phyloP scores from a whole-genome alignment of 2,329 filamentous ascomycete genomes.

The Cladosporium sp. region DNA sequence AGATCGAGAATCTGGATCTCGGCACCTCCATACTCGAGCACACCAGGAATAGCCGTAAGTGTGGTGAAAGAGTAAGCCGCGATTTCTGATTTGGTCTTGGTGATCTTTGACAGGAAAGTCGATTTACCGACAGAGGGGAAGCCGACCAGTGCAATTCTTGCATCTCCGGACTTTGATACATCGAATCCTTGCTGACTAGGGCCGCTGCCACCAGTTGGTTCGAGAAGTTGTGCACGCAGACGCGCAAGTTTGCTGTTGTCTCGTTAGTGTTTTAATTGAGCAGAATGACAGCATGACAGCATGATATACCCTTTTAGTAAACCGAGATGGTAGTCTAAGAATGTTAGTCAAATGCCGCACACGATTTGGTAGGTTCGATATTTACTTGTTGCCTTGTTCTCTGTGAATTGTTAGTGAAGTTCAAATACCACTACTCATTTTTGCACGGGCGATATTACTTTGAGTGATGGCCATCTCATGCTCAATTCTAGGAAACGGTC shows the following conservation, averaged over 20 bases:
- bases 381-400: conserved; percentile 98
- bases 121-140: conserved; percentile 99
- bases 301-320: conserved; percentile 81
- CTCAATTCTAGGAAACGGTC: conserved; percentile 71
- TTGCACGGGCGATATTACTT: conserved; percentile 58
- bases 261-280: conserved; percentile 21
- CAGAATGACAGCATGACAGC: not conserved
- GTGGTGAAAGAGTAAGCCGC: conserved; percentile 97
- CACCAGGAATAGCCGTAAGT: conserved; percentile 92
- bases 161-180: conserved; percentile 94
- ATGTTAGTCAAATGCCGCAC: conserved; percentile 29
- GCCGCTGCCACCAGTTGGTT: conserved; percentile 73
- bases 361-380: not conserved
- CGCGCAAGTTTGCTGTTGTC: conserved; percentile 81
- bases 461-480: conserved; percentile 99
- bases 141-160: conserved; percentile 93
- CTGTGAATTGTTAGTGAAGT: conserved; percentile 48
- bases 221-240: conserved; percentile 86
- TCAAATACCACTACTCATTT: not conserved
- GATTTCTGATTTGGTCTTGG: conserved; percentile 93
- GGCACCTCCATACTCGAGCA: conserved; percentile 93
- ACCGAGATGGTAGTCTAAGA: conserved; percentile 91
- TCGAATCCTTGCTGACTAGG: conserved; percentile 77
- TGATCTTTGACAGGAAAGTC: conserved; percentile 97
- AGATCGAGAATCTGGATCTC: conserved; percentile 98